A percentile compares a stretch with the other conserved stretches of the same genome.
phyloP scores from a whole-genome alignment of 352 stramenopile genomes.

The Phytophthora podocarpi region DNA sequence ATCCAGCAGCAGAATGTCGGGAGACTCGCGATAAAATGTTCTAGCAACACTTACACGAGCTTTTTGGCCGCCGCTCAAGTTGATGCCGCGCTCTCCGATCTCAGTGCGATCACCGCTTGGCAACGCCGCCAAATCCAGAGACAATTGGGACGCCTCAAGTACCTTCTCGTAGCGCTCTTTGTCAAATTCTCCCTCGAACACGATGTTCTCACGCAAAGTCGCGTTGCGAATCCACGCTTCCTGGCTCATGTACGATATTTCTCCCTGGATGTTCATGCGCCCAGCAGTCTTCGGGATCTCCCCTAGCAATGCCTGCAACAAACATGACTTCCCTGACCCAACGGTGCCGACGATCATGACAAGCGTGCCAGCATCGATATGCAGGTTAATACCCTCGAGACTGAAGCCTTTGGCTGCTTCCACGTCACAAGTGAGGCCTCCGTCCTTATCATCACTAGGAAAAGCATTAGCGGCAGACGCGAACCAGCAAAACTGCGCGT shows the following conservation, averaged over 20 bases:
- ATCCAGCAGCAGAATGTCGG: conserved; percentile 93
- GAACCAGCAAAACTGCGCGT: conserved; percentile 20
- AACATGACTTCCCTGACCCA: conserved; percentile 62
- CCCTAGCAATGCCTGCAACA: conserved; percentile 49
- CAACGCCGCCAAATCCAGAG: conserved; percentile 86
- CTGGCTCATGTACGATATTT: conserved; percentile 46
- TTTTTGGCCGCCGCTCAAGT: conserved; percentile 94
- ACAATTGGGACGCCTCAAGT: conserved; percentile 77
- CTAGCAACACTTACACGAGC: conserved; percentile 83
- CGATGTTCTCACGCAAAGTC: conserved; percentile 42
- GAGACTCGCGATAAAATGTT: conserved; percentile 81
- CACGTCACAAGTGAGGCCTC: background rate
- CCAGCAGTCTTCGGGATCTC: conserved; percentile 41
- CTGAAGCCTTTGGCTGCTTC: background rate
- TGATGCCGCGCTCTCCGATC: conserved; percentile 96
- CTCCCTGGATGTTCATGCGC: conserved; percentile 12
- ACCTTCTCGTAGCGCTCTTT: conserved; percentile 45
- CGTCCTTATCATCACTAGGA: no score
- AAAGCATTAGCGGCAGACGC: no score
- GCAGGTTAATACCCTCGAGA: conserved; percentile 41
- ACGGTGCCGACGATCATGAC: conserved; percentile 62
- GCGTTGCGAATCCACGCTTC: conserved; percentile 48
- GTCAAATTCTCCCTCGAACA: conserved; percentile 39
- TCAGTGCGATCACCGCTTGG: conserved; percentile 91
- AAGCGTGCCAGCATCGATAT: conserved; percentile 44